Evolutionary conservation across 352 stramenopile genomes (phyloP).

Genomic region (Globisporangium cystogenes): DNA sequence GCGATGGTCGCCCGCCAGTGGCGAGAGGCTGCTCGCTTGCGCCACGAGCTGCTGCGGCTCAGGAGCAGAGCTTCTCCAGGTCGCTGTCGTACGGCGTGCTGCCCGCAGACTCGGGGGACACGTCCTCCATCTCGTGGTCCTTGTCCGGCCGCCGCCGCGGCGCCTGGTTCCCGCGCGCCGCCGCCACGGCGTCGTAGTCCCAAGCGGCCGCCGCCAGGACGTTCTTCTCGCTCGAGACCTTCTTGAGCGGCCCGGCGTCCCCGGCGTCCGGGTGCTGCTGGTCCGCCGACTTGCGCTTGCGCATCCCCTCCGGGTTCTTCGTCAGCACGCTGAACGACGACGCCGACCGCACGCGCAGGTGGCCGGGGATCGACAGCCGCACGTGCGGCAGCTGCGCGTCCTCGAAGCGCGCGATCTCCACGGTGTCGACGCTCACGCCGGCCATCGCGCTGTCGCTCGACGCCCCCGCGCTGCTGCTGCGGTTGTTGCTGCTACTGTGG

Average conservation of each 20-base stretch:
- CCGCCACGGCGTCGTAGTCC: constrained; percentile 7
- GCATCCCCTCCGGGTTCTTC: constrained; percentile 61
- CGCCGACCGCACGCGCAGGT: constrained; percentile 31
- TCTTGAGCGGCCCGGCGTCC: constrained; percentile 38
- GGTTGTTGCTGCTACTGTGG: constrained; percentile 15
- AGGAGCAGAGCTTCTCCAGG: constrained; percentile 9
- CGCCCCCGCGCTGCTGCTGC: constrained; percentile 1
- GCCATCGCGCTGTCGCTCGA: constrained; percentile 2
- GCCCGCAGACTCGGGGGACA: constrained; percentile 21
- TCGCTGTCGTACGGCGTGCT: constrained; percentile 17
- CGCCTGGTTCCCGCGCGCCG: constrained; percentile 9
- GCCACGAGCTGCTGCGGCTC: too few species aligned
- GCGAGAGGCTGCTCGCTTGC: too few species aligned
- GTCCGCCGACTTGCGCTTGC: constrained; percentile 73
- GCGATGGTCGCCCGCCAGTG: too few species aligned
- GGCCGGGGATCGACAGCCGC: constrained; percentile 46
- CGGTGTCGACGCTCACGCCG: constrained; percentile 49
- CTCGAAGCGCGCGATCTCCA: constrained; percentile 45
- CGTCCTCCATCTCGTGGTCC: constrained; percentile 52
- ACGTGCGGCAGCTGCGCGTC: constrained; percentile 16
- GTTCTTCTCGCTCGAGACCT: constrained; percentile 65
- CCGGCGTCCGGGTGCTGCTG: constrained; percentile 7
- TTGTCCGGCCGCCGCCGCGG: constrained; percentile 6
- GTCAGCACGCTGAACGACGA: constrained; percentile 57
- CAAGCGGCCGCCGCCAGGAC: constrained; percentile 23